Evolutionary conservation across 495 filamentous ascomycete species (phyloP).

Genomic region (Monascus purpureus): DNA sequence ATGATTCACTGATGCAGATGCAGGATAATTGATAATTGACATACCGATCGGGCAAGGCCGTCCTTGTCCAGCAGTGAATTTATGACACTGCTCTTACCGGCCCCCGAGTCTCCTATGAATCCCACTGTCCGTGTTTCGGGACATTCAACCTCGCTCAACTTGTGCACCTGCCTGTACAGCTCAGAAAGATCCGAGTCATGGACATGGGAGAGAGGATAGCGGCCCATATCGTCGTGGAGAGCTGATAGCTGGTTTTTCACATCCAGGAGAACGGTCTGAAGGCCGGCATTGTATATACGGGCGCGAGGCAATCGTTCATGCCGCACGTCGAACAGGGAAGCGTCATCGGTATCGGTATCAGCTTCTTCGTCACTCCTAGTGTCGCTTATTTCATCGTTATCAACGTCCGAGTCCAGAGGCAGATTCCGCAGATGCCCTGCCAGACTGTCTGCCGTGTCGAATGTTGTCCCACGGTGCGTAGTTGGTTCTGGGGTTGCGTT

Average conservation of each 20-base stretch:
- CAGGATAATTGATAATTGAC: too few species aligned
- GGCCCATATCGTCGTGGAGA: slow-evolving; percentile 4
- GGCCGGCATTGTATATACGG: slow-evolving; percentile 6
- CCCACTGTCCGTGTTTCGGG: slow-evolving; percentile 14
- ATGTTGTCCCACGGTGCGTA: background rate
- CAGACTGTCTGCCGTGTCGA: background rate
- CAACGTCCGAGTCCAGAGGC: background rate
- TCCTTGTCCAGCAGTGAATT: slow-evolving; percentile 17
- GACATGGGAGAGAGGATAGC: slow-evolving; percentile 2
- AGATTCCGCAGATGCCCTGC: too few species aligned
- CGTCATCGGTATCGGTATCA: too few species aligned
- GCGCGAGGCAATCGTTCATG: slow-evolving; percentile 7
- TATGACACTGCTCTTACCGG: slow-evolving; percentile 21
- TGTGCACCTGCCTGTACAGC: background rate
- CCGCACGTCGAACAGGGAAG: slow-evolving; percentile 4
- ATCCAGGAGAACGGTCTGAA: slow-evolving; percentile 7
- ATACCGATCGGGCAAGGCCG: slow-evolving; percentile 15
- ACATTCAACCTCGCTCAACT: slow-evolving; percentile 7
- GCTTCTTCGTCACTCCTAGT: background rate
- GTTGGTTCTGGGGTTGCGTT: slow-evolving; percentile 5
- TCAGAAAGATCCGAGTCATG: slow-evolving; percentile 2
- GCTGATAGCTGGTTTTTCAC: slow-evolving; percentile 6
- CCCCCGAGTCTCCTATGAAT: slow-evolving; percentile 10
- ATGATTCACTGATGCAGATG: too few species aligned
- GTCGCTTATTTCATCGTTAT: background rate